These are phyloP conservation scores for Hippophae gyantsensis DNA, from an alignment of 306 rosid genomes.

Conservation along the genomic window DNA sequence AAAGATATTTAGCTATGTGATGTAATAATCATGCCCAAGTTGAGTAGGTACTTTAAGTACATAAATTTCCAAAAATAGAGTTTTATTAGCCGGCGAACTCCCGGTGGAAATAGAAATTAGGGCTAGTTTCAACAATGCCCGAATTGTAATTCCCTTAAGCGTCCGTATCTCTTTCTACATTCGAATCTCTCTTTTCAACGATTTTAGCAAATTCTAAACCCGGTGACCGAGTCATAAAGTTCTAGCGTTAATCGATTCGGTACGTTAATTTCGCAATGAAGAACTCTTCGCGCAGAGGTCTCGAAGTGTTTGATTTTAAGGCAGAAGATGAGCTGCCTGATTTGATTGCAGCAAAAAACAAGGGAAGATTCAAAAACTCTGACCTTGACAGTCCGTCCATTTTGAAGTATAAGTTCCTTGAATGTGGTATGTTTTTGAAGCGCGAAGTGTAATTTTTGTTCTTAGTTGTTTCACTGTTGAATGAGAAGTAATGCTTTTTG, in stretches of 20 bases:
- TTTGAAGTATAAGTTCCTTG: constrained; percentile 21
- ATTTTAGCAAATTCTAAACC: constrained; percentile 8
- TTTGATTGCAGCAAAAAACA: constrained; percentile 18
- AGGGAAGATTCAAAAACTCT: constrained; percentile 32
- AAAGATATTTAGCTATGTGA: too few relatives aligned
- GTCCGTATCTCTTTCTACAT: too few relatives aligned
- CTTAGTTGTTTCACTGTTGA: background rate
- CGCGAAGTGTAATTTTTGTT: background rate
- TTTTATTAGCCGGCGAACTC: too few relatives aligned
- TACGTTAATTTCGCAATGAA: constrained; percentile 32
- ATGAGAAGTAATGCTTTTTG: background rate
- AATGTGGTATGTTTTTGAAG: constrained; percentile 33
- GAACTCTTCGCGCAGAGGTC: constrained; percentile 37
- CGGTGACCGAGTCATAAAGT: too few relatives aligned
- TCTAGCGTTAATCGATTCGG: constrained; percentile 1
- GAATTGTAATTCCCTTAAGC: too few relatives aligned
- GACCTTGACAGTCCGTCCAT: constrained; percentile 13
- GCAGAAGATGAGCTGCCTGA: constrained; percentile 46
- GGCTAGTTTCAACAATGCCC: too few relatives aligned
- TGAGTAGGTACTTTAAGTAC: too few relatives aligned
- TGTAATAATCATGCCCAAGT: too few relatives aligned
- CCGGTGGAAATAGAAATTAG: too few relatives aligned
- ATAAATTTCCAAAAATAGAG: too few relatives aligned
- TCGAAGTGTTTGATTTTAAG: constrained; percentile 49
- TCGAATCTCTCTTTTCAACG: background rate